Evolutionary conservation across 108 stramenopile genomes (phyloP), one percentile per base, ranked within the genome.

Genomic region (Phaeodactylum tricornutum): DNA sequence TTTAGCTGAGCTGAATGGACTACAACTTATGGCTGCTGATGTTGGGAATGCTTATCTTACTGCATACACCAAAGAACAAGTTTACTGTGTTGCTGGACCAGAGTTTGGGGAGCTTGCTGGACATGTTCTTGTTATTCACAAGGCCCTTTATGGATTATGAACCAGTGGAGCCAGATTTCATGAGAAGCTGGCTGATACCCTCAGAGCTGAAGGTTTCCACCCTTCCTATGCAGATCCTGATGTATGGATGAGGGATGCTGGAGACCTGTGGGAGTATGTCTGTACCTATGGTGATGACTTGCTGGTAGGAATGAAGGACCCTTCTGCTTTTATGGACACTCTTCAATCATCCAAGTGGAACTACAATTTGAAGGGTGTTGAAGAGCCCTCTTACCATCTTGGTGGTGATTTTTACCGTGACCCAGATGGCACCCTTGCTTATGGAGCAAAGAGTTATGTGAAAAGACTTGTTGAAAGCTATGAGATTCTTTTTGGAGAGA

Each of bases 221-320:
- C 62, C 63, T 6, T 71, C 48, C 29, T 21, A 43, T 12, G 50
- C 55, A 21, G 71, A 72, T n/a, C 41, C 61, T 29, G 54, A 72
- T 36, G 31, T 72, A 6, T 72, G 71, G 71, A 34, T 37, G 34
- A 39, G 46, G 0, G 35, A 43, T 8, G 33, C 50, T 21, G 27
- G 8, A 30, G 47, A 16, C 15, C 27, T 21, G 2, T 50, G 25
- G 22, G 49, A 50, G 38, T 50, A 50, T 11, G 41, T 53, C 6
- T 50, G 19, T 4, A 43, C 26, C 3, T 43, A 57, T 64, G 24
- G 16, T 12, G 44, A 45, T 9, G 44, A 45, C 21, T 20, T 45
- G 44, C 24, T 26, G 3, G 3, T 53, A 9, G 55, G 21, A 3
- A 56, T 56, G 55, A 48, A 56, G 36, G 47, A 56, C 32, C 55